Evolutionary conservation across 1,284 basidiomycete genomes (phyloP).

Genomic region (Austropuccinia psidii): DNA sequence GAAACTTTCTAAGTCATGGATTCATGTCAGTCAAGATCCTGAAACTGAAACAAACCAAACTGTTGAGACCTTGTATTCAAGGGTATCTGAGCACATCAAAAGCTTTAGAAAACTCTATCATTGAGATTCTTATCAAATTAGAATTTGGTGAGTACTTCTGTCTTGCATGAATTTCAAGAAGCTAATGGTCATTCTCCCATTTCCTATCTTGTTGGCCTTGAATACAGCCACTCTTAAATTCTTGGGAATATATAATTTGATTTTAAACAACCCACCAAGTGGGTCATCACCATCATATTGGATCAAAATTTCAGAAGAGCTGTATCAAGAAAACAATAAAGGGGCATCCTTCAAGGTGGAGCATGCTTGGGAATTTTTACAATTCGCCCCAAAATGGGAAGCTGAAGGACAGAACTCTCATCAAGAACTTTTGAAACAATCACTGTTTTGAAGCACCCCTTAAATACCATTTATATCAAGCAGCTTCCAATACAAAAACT

Average conservation of each 20-base stretch:
- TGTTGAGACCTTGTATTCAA: not conserved
- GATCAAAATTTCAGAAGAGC: not conserved
- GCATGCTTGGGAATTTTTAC: not conserved
- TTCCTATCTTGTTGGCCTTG: not conserved
- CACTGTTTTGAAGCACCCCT: too few species aligned
- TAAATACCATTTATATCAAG: too few species aligned
- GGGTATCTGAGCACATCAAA: conserved; percentile 6
- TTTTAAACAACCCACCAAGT: not conserved
- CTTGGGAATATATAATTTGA: not conserved
- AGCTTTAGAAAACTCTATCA: not conserved
- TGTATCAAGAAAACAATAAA: not conserved
- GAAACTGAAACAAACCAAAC: not conserved
- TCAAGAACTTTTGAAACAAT: too few species aligned
- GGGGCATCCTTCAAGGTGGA: not conserved
- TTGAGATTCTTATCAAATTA: conserved; percentile 6
- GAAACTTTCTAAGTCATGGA: not conserved
- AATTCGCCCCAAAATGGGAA: not conserved
- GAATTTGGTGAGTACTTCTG: not conserved
- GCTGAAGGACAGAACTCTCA: not conserved
- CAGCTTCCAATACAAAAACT: too few species aligned
- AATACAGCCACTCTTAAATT: not conserved
- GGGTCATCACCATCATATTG: not conserved
- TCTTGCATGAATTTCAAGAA: not conserved
- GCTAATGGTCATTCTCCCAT: not conserved
- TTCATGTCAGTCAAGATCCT: not conserved